Conservation (phyloP, 139 green algal genomes). For the Chlorella sp. region DNA sequence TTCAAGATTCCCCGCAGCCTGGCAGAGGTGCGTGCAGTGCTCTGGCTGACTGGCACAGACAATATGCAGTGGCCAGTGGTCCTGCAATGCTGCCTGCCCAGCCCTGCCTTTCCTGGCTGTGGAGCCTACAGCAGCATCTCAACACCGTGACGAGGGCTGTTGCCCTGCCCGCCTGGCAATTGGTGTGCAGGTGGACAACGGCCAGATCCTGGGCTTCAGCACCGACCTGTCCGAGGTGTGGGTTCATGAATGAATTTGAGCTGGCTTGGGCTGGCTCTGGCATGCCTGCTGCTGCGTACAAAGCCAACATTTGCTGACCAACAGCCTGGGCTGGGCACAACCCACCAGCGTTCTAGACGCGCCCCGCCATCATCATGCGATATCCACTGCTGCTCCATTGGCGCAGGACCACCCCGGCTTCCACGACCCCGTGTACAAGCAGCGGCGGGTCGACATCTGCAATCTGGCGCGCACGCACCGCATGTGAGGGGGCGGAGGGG, state of each 20-base stretch:
- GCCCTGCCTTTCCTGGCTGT: too few relatives aligned
- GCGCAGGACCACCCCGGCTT: slow-evolving; percentile 64
- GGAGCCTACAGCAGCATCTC: neutral
- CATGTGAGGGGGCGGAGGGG: slow-evolving; percentile 53
- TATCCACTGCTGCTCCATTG: too few relatives aligned
- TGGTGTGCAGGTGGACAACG: slow-evolving; percentile 75
- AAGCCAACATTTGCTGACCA: too few relatives aligned
- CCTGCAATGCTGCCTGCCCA: too few relatives aligned
- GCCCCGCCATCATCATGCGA: too few relatives aligned
- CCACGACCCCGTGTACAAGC: slow-evolving; percentile 83
- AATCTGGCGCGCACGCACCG: slow-evolving; percentile 70
- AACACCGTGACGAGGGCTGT: too few relatives aligned
- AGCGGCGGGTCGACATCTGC: slow-evolving; percentile 70
- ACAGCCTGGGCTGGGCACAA: too few relatives aligned
- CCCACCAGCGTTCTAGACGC: too few relatives aligned
- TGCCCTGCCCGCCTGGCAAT: neutral
- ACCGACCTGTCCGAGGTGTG: slow-evolving; percentile 66
- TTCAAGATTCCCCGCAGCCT: too few relatives aligned
- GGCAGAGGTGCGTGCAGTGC: neutral
- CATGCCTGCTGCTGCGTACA: too few relatives aligned
- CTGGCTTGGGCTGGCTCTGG: too few relatives aligned
- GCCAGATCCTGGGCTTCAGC: slow-evolving; percentile 75
- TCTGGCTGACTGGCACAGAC: neutral
- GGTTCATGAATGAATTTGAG: neutral
- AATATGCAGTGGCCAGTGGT: too few relatives aligned